A percentile compares a stretch with the other conserved stretches of the same genome.
Evolutionary conservation across 352 stramenopile genomes (phyloP).

Genomic region (Nothophytophthora sp.): DNA sequence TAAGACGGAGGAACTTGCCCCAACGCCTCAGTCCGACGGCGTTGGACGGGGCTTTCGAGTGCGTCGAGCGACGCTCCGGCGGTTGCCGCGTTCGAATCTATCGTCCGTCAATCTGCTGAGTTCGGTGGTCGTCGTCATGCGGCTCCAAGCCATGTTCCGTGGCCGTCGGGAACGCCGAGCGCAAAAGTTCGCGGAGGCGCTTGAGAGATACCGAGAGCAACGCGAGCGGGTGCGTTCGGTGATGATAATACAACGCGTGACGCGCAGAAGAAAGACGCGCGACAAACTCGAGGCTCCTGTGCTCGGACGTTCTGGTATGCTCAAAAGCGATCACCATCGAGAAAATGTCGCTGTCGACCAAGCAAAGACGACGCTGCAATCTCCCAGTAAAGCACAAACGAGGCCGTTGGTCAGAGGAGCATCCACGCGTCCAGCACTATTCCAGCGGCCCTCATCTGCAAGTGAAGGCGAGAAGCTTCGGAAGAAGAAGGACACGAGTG

Average conservation of each 20-base stretch:
- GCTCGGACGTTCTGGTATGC: constrained; percentile 8
- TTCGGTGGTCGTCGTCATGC: constrained; percentile 24
- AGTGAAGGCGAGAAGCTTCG: constrained; percentile 2
- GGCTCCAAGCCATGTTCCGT: constrained; percentile 38
- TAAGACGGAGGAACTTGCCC: constrained; percentile 7
- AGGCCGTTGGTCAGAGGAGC: too few relatives aligned
- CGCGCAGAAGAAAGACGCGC: constrained; percentile 4
- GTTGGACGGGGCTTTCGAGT: not conserved
- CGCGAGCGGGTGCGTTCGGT: constrained; percentile 27
- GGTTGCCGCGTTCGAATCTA: constrained; percentile 1
- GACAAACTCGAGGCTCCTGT: constrained; percentile 1
- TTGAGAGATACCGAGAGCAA: constrained; percentile 32
- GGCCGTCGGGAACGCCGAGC: constrained; percentile 23
- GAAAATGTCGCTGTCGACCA: too few relatives aligned
- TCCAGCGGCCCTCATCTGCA: not conserved
- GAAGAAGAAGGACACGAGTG: constrained; percentile 21
- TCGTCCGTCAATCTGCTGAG: constrained; percentile 19
- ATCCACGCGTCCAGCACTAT: not conserved
- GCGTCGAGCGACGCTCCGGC: constrained; percentile 9
- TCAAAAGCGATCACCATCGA: too few relatives aligned
- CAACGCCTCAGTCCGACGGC: not conserved
- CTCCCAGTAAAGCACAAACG: not conserved
- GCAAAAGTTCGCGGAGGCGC: constrained; percentile 26
- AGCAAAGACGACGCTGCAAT: not conserved
- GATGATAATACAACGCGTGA: constrained; percentile 29